These are phyloP conservation scores for Trichophyton mentagrophytes DNA, from an alignment of 2,329 filamentous ascomycete genomes.

Conservation along the genomic window DNA sequence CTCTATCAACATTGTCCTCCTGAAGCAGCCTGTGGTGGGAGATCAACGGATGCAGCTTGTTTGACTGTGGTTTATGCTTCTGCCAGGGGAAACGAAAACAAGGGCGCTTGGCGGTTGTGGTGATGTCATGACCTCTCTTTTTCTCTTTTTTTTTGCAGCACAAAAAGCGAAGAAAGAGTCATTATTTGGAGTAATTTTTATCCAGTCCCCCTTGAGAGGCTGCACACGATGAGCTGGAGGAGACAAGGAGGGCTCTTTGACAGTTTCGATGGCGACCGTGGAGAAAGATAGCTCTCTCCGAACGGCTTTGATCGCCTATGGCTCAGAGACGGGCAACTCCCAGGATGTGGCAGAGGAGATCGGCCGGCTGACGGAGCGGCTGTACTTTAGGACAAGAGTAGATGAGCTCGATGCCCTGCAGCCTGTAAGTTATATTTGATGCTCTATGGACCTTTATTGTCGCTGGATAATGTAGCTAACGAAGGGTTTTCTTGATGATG, in stretches of 20 bases:
- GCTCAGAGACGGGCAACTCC: constrained; percentile 87
- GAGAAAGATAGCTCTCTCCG: constrained; percentile 4
- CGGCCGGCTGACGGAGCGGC: constrained; percentile 57
- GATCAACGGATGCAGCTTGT: neutral
- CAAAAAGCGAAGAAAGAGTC: neutral
- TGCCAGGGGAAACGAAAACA: neutral
- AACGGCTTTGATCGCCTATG: constrained; percentile 64
- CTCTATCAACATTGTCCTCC: neutral
- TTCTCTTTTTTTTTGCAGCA: neutral
- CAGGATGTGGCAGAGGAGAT: constrained; percentile 85
- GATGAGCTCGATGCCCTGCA: constrained; percentile 65
- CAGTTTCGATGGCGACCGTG: constrained; percentile 4
- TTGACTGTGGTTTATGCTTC: neutral
- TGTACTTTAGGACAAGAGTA: constrained; percentile 65
- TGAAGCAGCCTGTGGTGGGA: neutral
- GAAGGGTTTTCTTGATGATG: neutral
- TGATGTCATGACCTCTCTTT: constrained; percentile 11
- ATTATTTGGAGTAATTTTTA: neutral
- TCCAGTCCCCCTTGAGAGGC: no score
- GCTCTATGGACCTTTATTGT: neutral
- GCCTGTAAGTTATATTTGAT: constrained; percentile 44
- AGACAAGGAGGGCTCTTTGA: neutral
- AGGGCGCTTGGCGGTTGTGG: neutral
- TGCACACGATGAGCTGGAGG: neutral
- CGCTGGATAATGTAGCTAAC: neutral